Evolutionary conservation across 2,329 filamentous ascomycete genomes (phyloP), one percentile per base, ranked within the genome.

Genomic region (Elsinoe batatas): DNA sequence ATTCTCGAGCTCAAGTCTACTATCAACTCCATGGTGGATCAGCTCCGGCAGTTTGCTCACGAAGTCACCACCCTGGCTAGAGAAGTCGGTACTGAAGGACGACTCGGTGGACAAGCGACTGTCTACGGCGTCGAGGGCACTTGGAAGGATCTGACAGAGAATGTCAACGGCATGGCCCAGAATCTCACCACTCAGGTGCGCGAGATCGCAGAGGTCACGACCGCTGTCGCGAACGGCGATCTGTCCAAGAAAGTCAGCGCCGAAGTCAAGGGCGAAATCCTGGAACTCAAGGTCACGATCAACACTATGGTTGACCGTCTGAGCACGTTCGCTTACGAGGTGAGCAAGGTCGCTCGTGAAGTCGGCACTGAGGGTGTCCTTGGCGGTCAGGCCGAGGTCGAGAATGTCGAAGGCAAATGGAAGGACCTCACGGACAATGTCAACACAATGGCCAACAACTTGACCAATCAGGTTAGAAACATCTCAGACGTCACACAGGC

Each of bases 401-500:
- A 81, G 63, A 82, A 83, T 59, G 80, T 84, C 30, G 79, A 83
- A 69, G 80, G 80, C 65, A 83, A 83, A 68, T 84, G 80, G 80
- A 82, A 82, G 64, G 80, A 83, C 63, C 69, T 84, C 50, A 84
- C 81, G 38, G 80, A 83, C 70, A 83, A 84, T 61, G 81, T 84
- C 68, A 84, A 84, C 70, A 82, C 79, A 57, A 83, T 83, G 80
- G 80, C 80, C 43, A 78, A 80, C 62, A 84, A 84, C 65, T 68
- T 84, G 63, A 84, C 80, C 5, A 67, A 72, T 49, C 77, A 88
- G 73, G 90, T 95, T 63, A 83, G 90, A 70, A 88, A 88, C 74
- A 95, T 95, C 58, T 96, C 91, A 1, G 87, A 90, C 56, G 91
- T 95, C 65, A 95, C 90, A 1, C 90, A 95, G 70, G 90, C 91